Evolutionary conservation across 768 basidiomycete species (phyloP).

Genomic region (Collybia mongolica): DNA sequence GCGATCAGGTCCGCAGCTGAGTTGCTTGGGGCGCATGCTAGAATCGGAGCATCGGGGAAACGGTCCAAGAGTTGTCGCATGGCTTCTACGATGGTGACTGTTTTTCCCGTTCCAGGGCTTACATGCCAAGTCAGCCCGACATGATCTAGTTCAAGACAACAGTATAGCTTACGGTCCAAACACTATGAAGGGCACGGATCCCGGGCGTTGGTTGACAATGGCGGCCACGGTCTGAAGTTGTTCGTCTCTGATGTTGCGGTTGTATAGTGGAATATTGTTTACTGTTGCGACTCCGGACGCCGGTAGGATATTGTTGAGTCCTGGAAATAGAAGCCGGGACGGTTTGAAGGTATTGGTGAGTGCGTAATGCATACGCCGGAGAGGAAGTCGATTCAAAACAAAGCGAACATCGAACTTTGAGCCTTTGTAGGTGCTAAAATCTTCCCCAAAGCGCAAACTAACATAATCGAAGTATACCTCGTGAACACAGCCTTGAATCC

Average conservation of each 20-base stretch:
- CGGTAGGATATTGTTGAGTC: conserved; percentile 21
- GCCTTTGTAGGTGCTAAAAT: conserved; percentile 37
- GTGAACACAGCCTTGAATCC: conserved; percentile 63
- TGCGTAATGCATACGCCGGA: conserved; percentile 63
- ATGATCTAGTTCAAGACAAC: not conserved
- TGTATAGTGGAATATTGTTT: conserved; percentile 32
- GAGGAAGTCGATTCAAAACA: conserved; percentile 52
- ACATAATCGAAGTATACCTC: conserved; percentile 47
- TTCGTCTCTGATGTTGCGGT: conserved; percentile 37
- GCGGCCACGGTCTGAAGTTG: conserved; percentile 50
- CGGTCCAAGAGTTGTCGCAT: conserved; percentile 49
- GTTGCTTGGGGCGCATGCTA: conserved; percentile 66
- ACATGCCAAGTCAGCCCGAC: not conserved
- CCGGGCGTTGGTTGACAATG: conserved; percentile 40
- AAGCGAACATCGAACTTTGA: conserved; percentile 52
- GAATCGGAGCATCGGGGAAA: conserved; percentile 39
- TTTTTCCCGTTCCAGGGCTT: conserved; percentile 69
- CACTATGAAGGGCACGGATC: conserved; percentile 54
- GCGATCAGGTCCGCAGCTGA: conserved; percentile 64
- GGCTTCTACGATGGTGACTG: conserved; percentile 59
- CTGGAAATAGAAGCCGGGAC: conserved; percentile 52
- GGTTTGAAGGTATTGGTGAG: conserved; percentile 42
- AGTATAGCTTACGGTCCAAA: conserved; percentile 55
- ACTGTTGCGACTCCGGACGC: conserved; percentile 9
- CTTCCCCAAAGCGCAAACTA: conserved; percentile 43